Conservation (phyloP, 805 yeast genomes). For the Barnettozyma populi region DNA sequence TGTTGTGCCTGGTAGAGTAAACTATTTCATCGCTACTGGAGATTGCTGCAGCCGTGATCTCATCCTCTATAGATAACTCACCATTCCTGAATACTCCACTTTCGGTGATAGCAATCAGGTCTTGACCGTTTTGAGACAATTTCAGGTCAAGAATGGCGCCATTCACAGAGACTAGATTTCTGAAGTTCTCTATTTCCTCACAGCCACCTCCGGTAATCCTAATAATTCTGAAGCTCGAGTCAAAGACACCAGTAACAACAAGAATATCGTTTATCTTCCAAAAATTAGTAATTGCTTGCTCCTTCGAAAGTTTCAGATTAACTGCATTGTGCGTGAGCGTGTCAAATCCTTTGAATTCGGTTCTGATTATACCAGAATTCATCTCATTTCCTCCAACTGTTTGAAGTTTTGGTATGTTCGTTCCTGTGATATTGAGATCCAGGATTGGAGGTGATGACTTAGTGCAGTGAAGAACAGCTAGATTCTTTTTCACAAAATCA, state of each 20-base stretch:
- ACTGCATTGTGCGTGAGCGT: not conserved
- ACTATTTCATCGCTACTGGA: not conserved
- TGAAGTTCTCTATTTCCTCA: conserved; percentile 6
- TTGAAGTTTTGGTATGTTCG: conserved; percentile 19
- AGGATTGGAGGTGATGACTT: conserved; percentile 16
- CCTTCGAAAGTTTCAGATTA: not conserved
- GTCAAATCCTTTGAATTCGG: conserved; percentile 19
- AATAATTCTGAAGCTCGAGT: conserved; percentile 1
- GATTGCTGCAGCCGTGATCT: conserved; percentile 1
- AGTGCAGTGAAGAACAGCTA: not conserved
- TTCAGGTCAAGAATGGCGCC: conserved; percentile 16
- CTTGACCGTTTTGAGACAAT: not conserved
- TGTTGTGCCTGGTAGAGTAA: not conserved
- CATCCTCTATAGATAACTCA: not conserved
- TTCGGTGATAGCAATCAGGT: conserved; percentile 12
- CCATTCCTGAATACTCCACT: conserved; percentile 19
- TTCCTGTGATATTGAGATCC: conserved; percentile 21
- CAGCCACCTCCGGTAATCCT: not conserved
- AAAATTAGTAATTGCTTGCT: conserved; percentile 5
- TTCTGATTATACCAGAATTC: conserved; percentile 17
- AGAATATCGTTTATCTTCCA: conserved; percentile 15
- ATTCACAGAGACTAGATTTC: conserved; percentile 7
- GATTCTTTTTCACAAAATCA: not conserved
- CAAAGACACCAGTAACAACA: conserved; percentile 4
- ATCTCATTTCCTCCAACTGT: conserved; percentile 19